Base-by-base conservation (phyloP, 768 basidiomycete species). In the Lactarius indigo region DNA sequence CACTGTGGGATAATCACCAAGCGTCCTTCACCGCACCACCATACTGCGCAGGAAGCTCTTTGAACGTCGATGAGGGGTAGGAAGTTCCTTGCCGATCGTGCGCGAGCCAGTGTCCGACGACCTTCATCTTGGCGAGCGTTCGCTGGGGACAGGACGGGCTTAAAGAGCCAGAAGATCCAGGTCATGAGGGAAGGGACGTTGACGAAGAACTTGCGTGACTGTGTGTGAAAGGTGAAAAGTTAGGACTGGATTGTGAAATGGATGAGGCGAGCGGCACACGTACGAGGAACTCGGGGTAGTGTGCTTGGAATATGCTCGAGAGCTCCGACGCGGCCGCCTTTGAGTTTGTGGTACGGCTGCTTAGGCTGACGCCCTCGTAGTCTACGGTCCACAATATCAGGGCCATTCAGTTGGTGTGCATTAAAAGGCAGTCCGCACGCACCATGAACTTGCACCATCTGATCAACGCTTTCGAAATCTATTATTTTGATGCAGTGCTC, bases 151-250 rank as follows among this genome's bases (percentile, higher is more conserved):
- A 94, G 74, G 68, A 94, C 73, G 0, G 90, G 83, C 74, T 88
- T 93, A 81, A 93, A 92, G 26, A 78, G 66, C 91, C 91, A 93
- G 78, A 91, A 94, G 66, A 94, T 82, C 91, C 91, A 93, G 47
- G 86, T 83, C 70, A 92, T 80, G 64, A 90, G 72, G 2, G 84
- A 83, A 0, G 92, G 92, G 15, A 94, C 90, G 71, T 91, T 91
- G 72, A 94, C 81, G 73, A 94, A 93, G 78, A 87, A 90, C 74
- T 93, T 93, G 73, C 82, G 83, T 72, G 84, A 82, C 88, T 90
- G 68, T n/a, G 26, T 17, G 5, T 15, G 20, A 18, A 23, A 37
- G 12, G 57, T 39, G 26, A 64, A 15, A 39, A 12, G 30, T 54
- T 37, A 59, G 35, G 23, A 12, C 23, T 23, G 9, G 30, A 28